A percentile compares a stretch with the other conserved stretches of the same genome.
Conservation (phyloP, 2,329 filamentous ascomycete genomes). For the Paraconiothyrium brasiliense region DNA sequence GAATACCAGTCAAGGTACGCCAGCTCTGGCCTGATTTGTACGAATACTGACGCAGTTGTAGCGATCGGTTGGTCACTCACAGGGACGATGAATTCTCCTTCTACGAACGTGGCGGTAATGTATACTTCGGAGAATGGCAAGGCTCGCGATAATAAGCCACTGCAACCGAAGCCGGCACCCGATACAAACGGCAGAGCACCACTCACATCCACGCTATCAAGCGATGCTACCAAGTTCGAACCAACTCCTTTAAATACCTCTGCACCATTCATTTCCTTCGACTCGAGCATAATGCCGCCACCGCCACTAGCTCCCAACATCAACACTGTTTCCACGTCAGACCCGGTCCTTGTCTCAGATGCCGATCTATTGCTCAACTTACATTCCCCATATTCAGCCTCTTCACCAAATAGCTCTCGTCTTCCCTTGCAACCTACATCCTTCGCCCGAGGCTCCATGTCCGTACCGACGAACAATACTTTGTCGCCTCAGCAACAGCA, state of each 20-base stretch:
- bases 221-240: constrained; percentile 39
- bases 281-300: constrained; percentile 43
- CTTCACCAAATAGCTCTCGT: constrained; percentile 32
- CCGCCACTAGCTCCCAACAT: constrained; percentile 36
- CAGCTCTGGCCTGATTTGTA: neutral
- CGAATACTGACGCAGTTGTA: constrained; percentile 35
- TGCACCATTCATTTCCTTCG: constrained; percentile 35
- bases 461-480: constrained; percentile 28
- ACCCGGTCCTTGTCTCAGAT: constrained; percentile 53
- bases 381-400: constrained; percentile 55
- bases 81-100: constrained; percentile 85
- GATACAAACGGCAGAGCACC: constrained; percentile 36
- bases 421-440: constrained; percentile 28
- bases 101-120: constrained; percentile 82
- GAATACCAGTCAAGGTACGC: constrained; percentile 61
- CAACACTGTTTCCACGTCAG: constrained; percentile 36
- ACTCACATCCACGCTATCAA: constrained; percentile 42
- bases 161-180: constrained; percentile 32
- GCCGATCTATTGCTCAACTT: constrained; percentile 61
- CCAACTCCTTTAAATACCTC: constrained; percentile 29
- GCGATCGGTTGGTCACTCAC: constrained; percentile 88
- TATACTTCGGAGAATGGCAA: constrained; percentile 67
- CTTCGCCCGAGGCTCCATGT: constrained; percentile 32
- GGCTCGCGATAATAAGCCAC: constrained; percentile 32
- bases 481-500: constrained; percentile 16